A percentile compares a stretch with the other conserved stretches of the same genome.
Conservation (phyloP, 352 stramenopile species). For the Globisporangium spinosum region DNA sequence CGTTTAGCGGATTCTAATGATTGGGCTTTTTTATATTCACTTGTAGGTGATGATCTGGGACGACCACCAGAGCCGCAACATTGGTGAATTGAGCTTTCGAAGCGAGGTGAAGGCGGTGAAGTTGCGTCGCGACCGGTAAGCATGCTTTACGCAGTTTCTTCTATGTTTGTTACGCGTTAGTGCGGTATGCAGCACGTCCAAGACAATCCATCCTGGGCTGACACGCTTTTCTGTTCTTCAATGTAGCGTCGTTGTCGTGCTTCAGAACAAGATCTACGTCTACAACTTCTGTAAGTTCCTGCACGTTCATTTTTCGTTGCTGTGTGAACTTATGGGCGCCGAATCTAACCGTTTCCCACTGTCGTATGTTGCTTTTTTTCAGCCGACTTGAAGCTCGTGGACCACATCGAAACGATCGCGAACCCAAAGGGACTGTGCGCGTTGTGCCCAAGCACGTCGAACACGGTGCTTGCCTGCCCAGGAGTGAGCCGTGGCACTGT, state of each 20-base stretch:
- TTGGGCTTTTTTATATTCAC: background rate
- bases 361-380: slow-evolving; percentile 10
- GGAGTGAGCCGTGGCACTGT: slow-evolving; percentile 88
- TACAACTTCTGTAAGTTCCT: slow-evolving; percentile 93
- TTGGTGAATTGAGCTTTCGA: slow-evolving; percentile 97
- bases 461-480: slow-evolving; percentile 96
- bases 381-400: slow-evolving; percentile 95
- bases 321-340: background rate
- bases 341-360: slow-evolving; percentile 11
- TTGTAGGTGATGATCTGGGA: slow-evolving; percentile 98
- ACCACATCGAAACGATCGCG: slow-evolving; percentile 98
- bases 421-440: slow-evolving; percentile 95
- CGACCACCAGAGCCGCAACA: slow-evolving; percentile 96
- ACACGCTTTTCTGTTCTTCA: background rate
- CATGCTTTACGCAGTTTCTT: no score
- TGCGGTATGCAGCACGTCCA: background rate
- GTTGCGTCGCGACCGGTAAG: slow-evolving; percentile 91
- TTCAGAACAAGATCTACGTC: slow-evolving; percentile 97
- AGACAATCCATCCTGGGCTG: background rate
- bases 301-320: background rate
- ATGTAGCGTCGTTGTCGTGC: slow-evolving; percentile 92
- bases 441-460: slow-evolving; percentile 89
- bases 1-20: background rate
- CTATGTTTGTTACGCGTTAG: no score
- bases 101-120: slow-evolving; percentile 96